Conservation (phyloP, 208 protist species). For the Trypanosoma scelopori region DNA sequence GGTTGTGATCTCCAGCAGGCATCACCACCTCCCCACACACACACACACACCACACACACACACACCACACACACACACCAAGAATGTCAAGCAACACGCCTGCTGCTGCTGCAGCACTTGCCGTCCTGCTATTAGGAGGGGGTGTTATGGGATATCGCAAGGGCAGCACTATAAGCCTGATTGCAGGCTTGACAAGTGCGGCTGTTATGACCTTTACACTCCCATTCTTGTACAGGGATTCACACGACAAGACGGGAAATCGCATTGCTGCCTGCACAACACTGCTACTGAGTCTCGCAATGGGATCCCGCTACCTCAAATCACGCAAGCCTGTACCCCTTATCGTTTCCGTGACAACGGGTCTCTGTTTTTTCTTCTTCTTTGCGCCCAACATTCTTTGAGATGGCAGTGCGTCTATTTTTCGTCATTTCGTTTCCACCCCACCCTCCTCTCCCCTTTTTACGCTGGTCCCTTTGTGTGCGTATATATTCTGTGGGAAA, state of each 20-base stretch:
- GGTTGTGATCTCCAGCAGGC: too few species aligned
- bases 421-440: background rate
- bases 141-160: slow-evolving; percentile 26
- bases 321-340: slow-evolving; percentile 2
- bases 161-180: slow-evolving; percentile 16
- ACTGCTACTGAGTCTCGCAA: slow-evolving; percentile 6
- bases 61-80: too few species aligned
- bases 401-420: background rate
- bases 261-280: slow-evolving; percentile 2
- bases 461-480: background rate
- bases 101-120: slow-evolving; percentile 7
- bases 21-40: too few species aligned
- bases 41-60: too few species aligned
- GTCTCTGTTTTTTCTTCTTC: slow-evolving; percentile 6
- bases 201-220: slow-evolving; percentile 11
- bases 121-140: slow-evolving; percentile 16
- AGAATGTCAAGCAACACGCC: background rate
- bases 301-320: slow-evolving; percentile 18
- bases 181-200: slow-evolving; percentile 10
- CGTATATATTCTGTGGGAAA: background rate
- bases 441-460: background rate
- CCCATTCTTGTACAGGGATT: slow-evolving; percentile 4
- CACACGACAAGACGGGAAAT: slow-evolving; percentile 12
- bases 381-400: slow-evolving; percentile 9
- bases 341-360: slow-evolving; percentile 5